Conservation (phyloP, 2,329 filamentous ascomycete genomes). For the Fusarium caatingaense region DNA sequence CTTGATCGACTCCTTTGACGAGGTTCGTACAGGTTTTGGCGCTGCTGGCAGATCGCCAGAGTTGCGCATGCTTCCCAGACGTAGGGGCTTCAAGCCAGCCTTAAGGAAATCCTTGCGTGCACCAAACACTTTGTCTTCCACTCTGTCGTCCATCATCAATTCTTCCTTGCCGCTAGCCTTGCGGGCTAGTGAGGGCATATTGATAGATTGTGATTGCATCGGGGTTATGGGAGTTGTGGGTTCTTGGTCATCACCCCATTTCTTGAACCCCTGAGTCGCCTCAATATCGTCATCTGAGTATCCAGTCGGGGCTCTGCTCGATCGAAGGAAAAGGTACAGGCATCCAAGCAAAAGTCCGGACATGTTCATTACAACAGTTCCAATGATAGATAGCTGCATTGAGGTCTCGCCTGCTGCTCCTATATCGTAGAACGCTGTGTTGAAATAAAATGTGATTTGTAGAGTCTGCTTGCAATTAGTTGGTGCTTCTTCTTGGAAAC, state of each 20-base stretch:
- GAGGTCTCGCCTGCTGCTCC: slow-evolving; percentile 53
- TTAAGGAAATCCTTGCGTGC: slow-evolving; percentile 40
- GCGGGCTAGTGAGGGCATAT: slow-evolving; percentile 17
- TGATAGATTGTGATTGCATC: slow-evolving; percentile 22
- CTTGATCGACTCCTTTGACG: slow-evolving; percentile 39
- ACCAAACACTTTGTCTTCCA: slow-evolving; percentile 48
- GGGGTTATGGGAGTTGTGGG: slow-evolving; percentile 13
- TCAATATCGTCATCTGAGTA: slow-evolving; percentile 52
- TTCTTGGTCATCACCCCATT: slow-evolving; percentile 30
- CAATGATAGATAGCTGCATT: slow-evolving; percentile 68
- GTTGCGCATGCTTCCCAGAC: slow-evolving; percentile 40
- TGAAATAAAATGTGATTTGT: slow-evolving; percentile 72
- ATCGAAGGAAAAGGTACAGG: slow-evolving; percentile 74
- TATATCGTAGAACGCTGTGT: slow-evolving; percentile 60
- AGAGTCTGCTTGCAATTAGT: slow-evolving; percentile 61
- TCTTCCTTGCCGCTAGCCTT: slow-evolving; percentile 29
- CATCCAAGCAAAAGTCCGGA: slow-evolving; percentile 73
- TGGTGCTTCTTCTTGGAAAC: neutral
- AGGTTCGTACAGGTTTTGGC: slow-evolving; percentile 31
- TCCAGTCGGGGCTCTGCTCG: slow-evolving; percentile 68
- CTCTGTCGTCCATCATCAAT: slow-evolving; percentile 42
- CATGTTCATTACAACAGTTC: slow-evolving; percentile 73
- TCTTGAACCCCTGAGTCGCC: slow-evolving; percentile 27
- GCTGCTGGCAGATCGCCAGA: slow-evolving; percentile 27
- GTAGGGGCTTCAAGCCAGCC: slow-evolving; percentile 30